Base-by-base conservation (phyloP, 495 filamentous ascomycete species). In the Entonaema liquescens region DNA sequence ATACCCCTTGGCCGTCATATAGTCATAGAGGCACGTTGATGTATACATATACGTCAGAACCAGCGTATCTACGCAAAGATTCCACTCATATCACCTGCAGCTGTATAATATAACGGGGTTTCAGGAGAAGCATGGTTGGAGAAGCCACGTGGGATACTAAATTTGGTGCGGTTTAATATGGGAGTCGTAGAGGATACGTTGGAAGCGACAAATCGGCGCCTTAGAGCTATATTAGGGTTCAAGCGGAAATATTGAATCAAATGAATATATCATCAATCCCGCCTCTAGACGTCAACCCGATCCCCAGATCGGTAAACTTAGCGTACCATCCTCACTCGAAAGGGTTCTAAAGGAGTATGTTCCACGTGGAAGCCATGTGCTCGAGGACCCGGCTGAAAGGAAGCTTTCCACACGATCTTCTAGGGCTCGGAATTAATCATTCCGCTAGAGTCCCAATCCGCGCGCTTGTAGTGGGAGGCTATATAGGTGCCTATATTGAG, bases 311-410 rank as follows among this genome's bases (percentile, higher is more conserved):
- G 28, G 36, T 26, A 33, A 54, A 6, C 12, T 62, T 62, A 19
- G 54, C 40, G 6, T 42, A 35, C 11, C 42, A 62, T 31, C 49
- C 2, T 12, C 54, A 15, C 33, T 21, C 26, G 26, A 28, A 5
- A 56, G 38, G 40, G 68, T 28, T 38, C 54, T 42, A 55, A 13
- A 54, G 35, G 65, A 23, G 33, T 68, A 56, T 61, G 65, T 69
- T 62, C 70, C 70, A 73, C 70, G 61, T 73, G 65, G 70, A 54
- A 57, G 55, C 60, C 65, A 73, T 66, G 61, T 73, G 70, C 31
- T 40, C 40, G 38, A 44, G 61, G 42, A 65, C 65, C 70, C 50
- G 65, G 70, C 17, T 68, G 70, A 68, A 62, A 60, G 65, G 61
- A 68, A 53, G 23, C 56, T 62, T 68, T 62, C 55, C 19, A 28